Percentiles rank a stretch among this genome's conserved stretches.
Conservation (phyloP, 1,139 yeast genomes). For the Magnusiomyces ingens region DNA sequence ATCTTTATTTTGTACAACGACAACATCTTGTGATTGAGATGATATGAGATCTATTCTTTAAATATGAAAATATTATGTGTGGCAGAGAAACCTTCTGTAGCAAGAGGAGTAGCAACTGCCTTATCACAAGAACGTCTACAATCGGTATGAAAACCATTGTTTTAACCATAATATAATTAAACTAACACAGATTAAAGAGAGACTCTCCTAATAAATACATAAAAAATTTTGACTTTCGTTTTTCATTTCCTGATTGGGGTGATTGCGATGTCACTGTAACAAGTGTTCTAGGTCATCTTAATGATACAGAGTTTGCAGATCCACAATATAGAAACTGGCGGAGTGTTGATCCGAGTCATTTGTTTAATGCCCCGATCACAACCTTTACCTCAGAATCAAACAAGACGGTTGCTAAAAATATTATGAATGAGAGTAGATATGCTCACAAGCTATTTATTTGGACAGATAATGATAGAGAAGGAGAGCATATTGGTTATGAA, state of each 20-base stretch:
- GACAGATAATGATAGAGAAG: slow-evolving; percentile 99
- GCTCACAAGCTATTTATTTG: slow-evolving; percentile 75
- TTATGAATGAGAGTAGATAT: slow-evolving; percentile 54
- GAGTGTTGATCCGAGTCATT: slow-evolving; percentile 52
- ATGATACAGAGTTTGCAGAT: slow-evolving; percentile 57
- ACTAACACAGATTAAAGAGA: slow-evolving; percentile 27
- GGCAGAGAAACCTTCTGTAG: slow-evolving; percentile 95
- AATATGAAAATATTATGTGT: slow-evolving; percentile 77
- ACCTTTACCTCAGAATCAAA: slow-evolving; percentile 37
- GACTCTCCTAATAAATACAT: slow-evolving; percentile 55
- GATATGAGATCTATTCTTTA: background rate
- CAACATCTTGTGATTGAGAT: too few species aligned
- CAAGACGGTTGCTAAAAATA: slow-evolving; percentile 58
- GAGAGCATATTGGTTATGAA: slow-evolving; percentile 92
- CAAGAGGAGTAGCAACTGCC: slow-evolving; percentile 71
- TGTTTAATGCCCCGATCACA: slow-evolving; percentile 63
- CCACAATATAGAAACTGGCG: slow-evolving; percentile 54
- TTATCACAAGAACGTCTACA: slow-evolving; percentile 64
- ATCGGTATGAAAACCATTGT: slow-evolving; percentile 19
- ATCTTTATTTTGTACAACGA: too few species aligned
- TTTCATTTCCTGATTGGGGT: slow-evolving; percentile 56
- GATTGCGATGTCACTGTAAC: slow-evolving; percentile 83
- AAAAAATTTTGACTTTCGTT: slow-evolving; percentile 74
- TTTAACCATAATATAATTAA: background rate
- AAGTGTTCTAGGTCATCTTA: slow-evolving; percentile 81